Base-by-base conservation (phyloP, 2,329 filamentous ascomycete species). In the Aspergillus neoniger region DNA sequence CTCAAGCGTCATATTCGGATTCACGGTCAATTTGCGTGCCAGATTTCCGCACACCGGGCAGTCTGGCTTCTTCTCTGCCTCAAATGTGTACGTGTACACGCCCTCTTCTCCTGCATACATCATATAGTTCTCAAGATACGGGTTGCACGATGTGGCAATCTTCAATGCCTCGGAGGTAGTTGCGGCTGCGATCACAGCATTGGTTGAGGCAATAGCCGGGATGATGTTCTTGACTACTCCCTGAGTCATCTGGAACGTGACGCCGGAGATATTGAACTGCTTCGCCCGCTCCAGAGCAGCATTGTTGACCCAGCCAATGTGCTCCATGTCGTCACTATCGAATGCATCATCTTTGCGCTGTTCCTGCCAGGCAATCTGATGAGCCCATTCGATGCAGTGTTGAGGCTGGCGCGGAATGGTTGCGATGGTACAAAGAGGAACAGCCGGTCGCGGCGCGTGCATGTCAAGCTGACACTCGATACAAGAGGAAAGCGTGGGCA, bases 161-260 rank as follows among this genome's bases (percentile, higher is more conserved):
- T 99, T 99, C 79, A 98, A 88, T 1, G 93, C 94, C 77, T 99
- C 95, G 67, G 96, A 98, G 77, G 95, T 98, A 77, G 94, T 98
- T 55, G 91, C 90, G 1, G 94, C 95, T 1, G 95, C 95, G 65
- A 99, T 91, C 69, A 99, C 95, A 59, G 95, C 94, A 74, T 99
- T 99, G 6, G 95, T 99, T 1, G 92, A 96, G 17, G 95, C 95
- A 71, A 99, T 99, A 28, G 95, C 96, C 0, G 95, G 95, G 63
- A 99, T 99, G 76, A 99, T 99, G 78, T 99, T 99, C 79, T 99
- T 99, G 70, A 99, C 92, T 2, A 98, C 96, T 59, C 95, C 96
- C 75, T 99, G 95, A 0, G 96, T 97, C 76, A 97, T 88, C 5
- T 91, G 89, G 77, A 99, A 99, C 1, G 95, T 98, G 60, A 99